Base-by-base conservation (phyloP, 2,329 filamentous ascomycete genomes). In the Amauroascus niger region DNA sequence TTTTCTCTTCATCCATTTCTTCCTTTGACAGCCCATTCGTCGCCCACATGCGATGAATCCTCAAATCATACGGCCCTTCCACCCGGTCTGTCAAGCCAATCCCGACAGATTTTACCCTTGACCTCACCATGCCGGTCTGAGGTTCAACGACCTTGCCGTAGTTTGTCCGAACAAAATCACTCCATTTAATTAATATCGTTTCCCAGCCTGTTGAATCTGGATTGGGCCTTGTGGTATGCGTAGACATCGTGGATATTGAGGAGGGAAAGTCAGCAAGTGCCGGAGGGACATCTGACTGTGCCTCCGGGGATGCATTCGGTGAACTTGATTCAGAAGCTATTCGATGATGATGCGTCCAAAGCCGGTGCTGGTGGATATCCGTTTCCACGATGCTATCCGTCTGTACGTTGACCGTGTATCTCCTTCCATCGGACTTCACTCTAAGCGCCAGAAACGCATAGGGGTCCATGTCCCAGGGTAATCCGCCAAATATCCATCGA, bases 341-440 rank as follows among this genome's bases (percentile, higher is more conserved):
- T 39, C 59, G 67, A 58, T 75, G 72, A 47, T 74, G 69, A 48
- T 66, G 67, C 14, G 72, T 74, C 60, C 75, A 95, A 3, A 98
- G 72, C 48, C 93, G 78, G 69, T 98, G 93, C 68, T 98, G 93
- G 69, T 97, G 93, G 58, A 98, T 77, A 68, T 98, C 93, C n/a
- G 89, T 91, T 9, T 88, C 87, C 46, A 95, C 87, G 53, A 98
- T 84, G 1, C 87, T 87, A 66, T 98, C 91, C 2, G 90, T 95
- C 74, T 97, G 93, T 14, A 98, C 75, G 69, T 98, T 98, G 64
- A 98, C 82, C 55, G 95, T 88, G 74, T 97, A 98, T 63, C 87
- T 86, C 55, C 93, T 79, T 14, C 89, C 90, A 66, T 97, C 93
- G 2, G 87, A 91, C 68, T 89, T 93, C 62, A 98, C 78, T 13